Percentiles rank a stretch among this genome's conserved stretches.
Evolutionary conservation across 75 land plant genomes (phyloP).

Genomic region (Adiantum capillusveneris): DNA sequence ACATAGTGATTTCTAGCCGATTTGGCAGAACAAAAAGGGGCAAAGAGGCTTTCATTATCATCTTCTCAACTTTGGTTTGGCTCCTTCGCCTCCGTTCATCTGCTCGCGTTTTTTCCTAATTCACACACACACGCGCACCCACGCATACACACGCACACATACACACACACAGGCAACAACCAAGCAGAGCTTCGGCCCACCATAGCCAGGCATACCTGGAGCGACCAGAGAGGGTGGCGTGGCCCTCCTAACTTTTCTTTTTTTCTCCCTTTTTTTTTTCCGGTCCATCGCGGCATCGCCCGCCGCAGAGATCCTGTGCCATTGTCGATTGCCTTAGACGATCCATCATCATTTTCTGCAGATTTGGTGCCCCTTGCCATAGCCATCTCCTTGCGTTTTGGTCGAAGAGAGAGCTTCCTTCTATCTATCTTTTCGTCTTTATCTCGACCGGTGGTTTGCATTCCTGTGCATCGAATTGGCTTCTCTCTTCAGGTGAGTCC

Average conservation of each 20-base stretch:
- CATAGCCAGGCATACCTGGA: slow-evolving; percentile 2
- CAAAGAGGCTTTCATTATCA: not conserved
- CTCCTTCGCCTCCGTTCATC: slow-evolving; percentile 4
- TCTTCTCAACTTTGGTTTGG: slow-evolving; percentile 1
- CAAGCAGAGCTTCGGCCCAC: slow-evolving; percentile 5
- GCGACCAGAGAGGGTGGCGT: not conserved
- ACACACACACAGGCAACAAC: not conserved
- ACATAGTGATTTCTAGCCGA: no score
- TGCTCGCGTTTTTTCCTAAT: not conserved
- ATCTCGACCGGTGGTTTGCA: not conserved
- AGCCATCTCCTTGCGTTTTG: not conserved
- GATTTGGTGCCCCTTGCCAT: not conserved
- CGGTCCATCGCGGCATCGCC: not conserved
- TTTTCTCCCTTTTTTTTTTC: not conserved
- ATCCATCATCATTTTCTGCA: slow-evolving; percentile 1
- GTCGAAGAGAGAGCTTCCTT: not conserved
- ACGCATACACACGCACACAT: not conserved
- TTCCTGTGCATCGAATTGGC: not conserved
- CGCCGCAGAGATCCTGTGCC: slow-evolving; percentile 4
- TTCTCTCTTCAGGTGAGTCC: not conserved
- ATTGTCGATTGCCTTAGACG: not conserved
- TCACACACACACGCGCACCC: no score
- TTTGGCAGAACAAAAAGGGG: no score
- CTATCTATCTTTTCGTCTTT: not conserved
- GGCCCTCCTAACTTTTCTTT: not conserved